Evolutionary conservation across 139 green algal species (phyloP).

Genomic region (Chlorella sorokiniana): DNA sequence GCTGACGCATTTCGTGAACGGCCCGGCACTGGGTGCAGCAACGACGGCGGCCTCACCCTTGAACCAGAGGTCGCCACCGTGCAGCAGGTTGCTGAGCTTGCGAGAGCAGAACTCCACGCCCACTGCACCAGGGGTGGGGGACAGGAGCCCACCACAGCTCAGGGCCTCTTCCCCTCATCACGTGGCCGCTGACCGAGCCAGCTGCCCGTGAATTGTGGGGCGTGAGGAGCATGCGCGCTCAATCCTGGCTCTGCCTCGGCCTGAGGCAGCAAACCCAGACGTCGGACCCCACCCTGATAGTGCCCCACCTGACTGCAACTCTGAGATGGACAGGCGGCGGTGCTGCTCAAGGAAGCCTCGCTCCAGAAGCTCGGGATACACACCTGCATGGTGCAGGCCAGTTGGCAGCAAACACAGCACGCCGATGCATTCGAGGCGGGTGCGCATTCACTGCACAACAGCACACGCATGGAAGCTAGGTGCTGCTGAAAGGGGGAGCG

Average conservation of each 20-base stretch:
- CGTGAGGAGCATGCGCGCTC: too few species aligned
- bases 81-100: constrained; percentile 30
- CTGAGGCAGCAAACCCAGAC: neutral
- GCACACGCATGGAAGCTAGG: neutral
- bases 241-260: neutral
- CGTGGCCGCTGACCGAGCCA: too few species aligned
- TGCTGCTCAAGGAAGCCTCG: constrained; percentile 33
- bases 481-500: neutral
- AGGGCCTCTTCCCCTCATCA: neutral
- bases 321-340: constrained; percentile 37
- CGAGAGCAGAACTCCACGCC: constrained; percentile 29
- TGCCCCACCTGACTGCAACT: constrained; percentile 31
- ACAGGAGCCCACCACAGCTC: neutral
- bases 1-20: too few species aligned
- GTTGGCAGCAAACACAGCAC: neutral
- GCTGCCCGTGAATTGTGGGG: too few species aligned
- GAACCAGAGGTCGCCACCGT: constrained; percentile 47
- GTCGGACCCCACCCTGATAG: neutral
- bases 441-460: neutral
- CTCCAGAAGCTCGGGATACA: constrained; percentile 40
- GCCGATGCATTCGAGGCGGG: neutral
- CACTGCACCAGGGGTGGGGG: neutral
- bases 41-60: constrained; percentile 7
- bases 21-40: neutral
- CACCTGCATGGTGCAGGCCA: neutral